Conservation (phyloP, 75 land plant genomes). For the Cupressus sempervirens region DNA sequence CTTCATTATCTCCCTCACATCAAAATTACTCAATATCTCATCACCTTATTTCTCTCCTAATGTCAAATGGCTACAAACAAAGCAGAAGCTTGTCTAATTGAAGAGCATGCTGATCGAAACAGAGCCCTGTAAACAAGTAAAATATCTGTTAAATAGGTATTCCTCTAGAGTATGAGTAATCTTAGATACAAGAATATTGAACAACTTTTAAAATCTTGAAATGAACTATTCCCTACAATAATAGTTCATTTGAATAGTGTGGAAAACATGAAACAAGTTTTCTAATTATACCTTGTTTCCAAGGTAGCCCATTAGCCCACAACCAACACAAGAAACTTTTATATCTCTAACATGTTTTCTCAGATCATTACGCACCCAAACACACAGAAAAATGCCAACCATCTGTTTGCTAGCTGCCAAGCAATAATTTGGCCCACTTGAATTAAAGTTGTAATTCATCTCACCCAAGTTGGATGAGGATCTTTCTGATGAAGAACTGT, state of each 20-base stretch:
- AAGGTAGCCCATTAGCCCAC: constrained; percentile 92
- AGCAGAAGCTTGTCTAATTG: constrained; percentile 68
- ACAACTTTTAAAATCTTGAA: neutral
- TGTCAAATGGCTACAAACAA: constrained; percentile 71
- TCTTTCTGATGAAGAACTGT: constrained; percentile 22
- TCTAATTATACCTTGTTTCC: constrained; percentile 76
- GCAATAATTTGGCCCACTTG: constrained; percentile 9
- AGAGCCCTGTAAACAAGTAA: constrained; percentile 57
- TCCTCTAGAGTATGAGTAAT: too few species aligned
- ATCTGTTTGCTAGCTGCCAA: constrained; percentile 77
- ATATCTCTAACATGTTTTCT: constrained; percentile 38
- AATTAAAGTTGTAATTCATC: neutral
- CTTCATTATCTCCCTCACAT: constrained; percentile 73
- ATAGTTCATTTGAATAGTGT: neutral
- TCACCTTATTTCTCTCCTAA: constrained; percentile 92
- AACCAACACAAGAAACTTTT: constrained; percentile 76
- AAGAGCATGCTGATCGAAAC: constrained; percentile 82
- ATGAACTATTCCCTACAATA: too few species aligned
- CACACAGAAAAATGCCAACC: constrained; percentile 86
- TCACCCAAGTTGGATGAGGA: constrained; percentile 11
- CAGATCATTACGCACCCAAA: constrained; percentile 68
- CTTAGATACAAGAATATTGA: neutral
- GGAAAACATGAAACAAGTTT: neutral
- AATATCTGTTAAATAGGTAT: neutral
- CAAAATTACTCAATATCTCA: constrained; percentile 71